A percentile compares a stretch with the other conserved stretches of the same genome.
These are phyloP conservation scores for Plasmodium berghei DNA, from an alignment of 169 alveolate species.

Conservation along the genomic window DNA sequence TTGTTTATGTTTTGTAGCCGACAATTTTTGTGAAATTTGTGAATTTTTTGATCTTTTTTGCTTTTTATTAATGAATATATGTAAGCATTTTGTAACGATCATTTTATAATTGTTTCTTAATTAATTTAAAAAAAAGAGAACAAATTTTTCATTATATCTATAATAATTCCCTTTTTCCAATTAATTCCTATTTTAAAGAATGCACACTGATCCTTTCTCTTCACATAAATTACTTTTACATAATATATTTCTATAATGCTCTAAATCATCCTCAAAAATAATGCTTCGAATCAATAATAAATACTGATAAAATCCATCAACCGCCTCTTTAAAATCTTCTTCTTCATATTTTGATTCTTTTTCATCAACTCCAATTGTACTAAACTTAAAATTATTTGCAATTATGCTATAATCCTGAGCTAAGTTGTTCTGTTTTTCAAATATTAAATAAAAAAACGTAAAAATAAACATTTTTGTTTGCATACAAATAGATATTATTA, in stretches of 20 bases:
- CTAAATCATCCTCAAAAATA: conserved; percentile 51
- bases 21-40: neutral
- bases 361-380: conserved; percentile 50
- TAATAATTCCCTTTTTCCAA: conserved; percentile 2
- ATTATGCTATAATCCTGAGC: conserved; percentile 60
- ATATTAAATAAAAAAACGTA: neutral
- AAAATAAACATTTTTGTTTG: neutral
- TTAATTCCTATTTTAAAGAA: conserved; percentile 4
- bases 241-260: conserved; percentile 58
- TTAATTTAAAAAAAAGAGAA: neutral
- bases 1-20: conserved; percentile 42
- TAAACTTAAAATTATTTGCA: conserved; percentile 55
- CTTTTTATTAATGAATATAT: neutral
- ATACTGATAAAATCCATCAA: conserved; percentile 64
- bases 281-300: conserved; percentile 40
- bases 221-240: conserved; percentile 61
- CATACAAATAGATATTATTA: neutral
- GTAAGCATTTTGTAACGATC: too few species aligned
- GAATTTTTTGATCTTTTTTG: conserved; percentile 1
- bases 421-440: conserved; percentile 32
- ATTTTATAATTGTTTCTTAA: too few species aligned
- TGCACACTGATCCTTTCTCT: conserved; percentile 59
- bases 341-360: conserved; percentile 66
- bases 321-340: conserved; percentile 59
- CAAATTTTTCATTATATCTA: neutral